Conservation (phyloP, 805 yeast genomes). For the Millerago galiae region DNA sequence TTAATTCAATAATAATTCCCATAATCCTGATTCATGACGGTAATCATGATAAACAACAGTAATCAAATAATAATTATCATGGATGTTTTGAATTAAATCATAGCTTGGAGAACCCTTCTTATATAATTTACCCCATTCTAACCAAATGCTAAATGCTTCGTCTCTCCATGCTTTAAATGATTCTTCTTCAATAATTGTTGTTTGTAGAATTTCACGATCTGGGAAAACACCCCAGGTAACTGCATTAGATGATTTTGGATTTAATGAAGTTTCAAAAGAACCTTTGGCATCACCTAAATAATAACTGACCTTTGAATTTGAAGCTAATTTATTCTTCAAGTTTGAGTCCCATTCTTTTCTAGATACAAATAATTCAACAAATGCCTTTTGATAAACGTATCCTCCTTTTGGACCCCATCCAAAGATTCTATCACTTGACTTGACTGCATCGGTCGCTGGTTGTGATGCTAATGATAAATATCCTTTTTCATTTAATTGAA, state of each 20-base stretch:
- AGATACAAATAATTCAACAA: constrained; percentile 83
- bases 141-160: constrained; percentile 88
- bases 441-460: constrained; percentile 82
- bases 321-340: constrained; percentile 45
- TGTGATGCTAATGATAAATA: constrained; percentile 91
- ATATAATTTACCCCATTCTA: constrained; percentile 86
- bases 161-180: constrained; percentile 95
- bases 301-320: constrained; percentile 53
- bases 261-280: constrained; percentile 54
- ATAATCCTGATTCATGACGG: constrained; percentile 62
- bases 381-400: constrained; percentile 84
- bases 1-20: constrained; percentile 49
- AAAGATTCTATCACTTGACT: constrained; percentile 76
- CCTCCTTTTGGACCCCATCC: constrained; percentile 99
- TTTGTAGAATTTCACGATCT: constrained; percentile 79
- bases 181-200: constrained; percentile 87
- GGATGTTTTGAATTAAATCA: constrained; percentile 53
- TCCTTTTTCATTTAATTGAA: constrained; percentile 67
- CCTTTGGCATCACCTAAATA: constrained; percentile 65
- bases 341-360: constrained; percentile 58
- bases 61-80: constrained; percentile 65
- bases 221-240: constrained; percentile 99
- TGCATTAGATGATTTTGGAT: constrained; percentile 55
- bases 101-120: constrained; percentile 44
- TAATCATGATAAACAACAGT: constrained; percentile 84